phyloP scores from a whole-genome alignment of 208 protist species.

The Acanthamoeba sp. region DNA sequence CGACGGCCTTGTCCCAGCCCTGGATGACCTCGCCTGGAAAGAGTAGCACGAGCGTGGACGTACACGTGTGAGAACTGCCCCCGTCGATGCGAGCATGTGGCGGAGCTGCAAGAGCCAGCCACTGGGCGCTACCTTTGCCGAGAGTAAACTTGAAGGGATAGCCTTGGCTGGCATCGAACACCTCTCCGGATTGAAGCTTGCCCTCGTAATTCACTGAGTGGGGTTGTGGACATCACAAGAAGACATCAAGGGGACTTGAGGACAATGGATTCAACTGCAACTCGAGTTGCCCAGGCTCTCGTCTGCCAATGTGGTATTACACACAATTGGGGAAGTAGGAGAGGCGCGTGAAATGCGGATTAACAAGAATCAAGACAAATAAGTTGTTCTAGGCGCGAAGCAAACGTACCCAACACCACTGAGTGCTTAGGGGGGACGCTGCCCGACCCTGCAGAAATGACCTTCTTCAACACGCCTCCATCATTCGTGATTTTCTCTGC shows the following conservation, averaged over 20 bases:
- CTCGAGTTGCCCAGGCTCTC: not conserved
- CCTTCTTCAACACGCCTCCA: slow-evolving; percentile 78
- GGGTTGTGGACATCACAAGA: not conserved
- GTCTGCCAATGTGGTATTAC: too few species aligned
- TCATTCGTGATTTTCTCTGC: slow-evolving; percentile 72
- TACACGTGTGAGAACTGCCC: too few species aligned
- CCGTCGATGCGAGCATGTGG: too few species aligned
- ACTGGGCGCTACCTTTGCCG: slow-evolving; percentile 62
- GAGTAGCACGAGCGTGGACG: too few species aligned
- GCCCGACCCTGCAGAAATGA: slow-evolving; percentile 54
- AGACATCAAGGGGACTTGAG: not conserved
- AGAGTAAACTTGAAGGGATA: slow-evolving; percentile 63
- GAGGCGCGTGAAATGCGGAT: not conserved
- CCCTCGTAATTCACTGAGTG: slow-evolving; percentile 87
- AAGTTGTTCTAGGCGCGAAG: not conserved
- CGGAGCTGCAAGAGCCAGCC: not conserved
- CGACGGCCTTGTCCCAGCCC: slow-evolving; percentile 86
- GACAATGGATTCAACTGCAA: not conserved
- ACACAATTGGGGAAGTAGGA: too few species aligned
- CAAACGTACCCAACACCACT: not conserved
- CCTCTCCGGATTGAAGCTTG: slow-evolving; percentile 85
- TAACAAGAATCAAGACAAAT: not conserved
- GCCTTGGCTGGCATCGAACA: slow-evolving; percentile 87
- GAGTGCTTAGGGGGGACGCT: slow-evolving; percentile 49
- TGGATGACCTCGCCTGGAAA: slow-evolving; percentile 87